Conservation (phyloP, 331 rosid species). For the Pyrus hybrid region DNA sequence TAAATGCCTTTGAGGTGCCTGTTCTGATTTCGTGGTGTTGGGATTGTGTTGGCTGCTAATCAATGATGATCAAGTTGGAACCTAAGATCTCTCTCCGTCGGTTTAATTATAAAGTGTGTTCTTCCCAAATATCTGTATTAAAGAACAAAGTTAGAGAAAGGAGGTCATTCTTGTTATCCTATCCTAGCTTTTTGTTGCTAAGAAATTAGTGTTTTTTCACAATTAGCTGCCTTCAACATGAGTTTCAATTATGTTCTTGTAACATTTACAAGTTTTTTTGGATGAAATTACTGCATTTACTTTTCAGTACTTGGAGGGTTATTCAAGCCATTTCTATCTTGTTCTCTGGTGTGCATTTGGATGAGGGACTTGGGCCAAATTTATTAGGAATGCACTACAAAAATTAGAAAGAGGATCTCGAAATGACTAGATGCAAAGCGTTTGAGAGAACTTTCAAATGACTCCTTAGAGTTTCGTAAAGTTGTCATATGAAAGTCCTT, state of each 20-base stretch:
- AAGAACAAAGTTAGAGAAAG: not conserved
- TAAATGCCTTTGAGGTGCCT: not conserved
- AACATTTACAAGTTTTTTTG: not conserved
- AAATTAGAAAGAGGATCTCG: not conserved
- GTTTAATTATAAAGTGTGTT: not conserved
- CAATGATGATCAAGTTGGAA: not conserved
- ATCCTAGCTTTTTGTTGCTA: not conserved
- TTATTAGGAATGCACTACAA: not conserved
- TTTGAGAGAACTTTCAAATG: not conserved
- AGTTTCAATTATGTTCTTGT: not conserved
- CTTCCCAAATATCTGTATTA: not conserved
- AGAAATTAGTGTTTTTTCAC: not conserved
- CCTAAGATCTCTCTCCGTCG: not conserved
- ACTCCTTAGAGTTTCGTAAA: not conserved
- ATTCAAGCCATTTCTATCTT: not conserved
- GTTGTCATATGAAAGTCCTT: not conserved
- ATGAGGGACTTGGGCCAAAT: not conserved
- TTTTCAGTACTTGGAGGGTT: not conserved
- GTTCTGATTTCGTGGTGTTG: not conserved
- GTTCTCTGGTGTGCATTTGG: not conserved
- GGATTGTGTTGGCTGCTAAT: not conserved
- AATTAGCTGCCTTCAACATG: not conserved
- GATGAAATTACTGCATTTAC: not conserved
- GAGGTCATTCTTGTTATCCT: not conserved
- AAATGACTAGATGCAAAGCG: not conserved